These are phyloP conservation scores for Triticum urartu DNA, from an alignment of 176 grass and related monocot species.

Conservation along the genomic window DNA sequence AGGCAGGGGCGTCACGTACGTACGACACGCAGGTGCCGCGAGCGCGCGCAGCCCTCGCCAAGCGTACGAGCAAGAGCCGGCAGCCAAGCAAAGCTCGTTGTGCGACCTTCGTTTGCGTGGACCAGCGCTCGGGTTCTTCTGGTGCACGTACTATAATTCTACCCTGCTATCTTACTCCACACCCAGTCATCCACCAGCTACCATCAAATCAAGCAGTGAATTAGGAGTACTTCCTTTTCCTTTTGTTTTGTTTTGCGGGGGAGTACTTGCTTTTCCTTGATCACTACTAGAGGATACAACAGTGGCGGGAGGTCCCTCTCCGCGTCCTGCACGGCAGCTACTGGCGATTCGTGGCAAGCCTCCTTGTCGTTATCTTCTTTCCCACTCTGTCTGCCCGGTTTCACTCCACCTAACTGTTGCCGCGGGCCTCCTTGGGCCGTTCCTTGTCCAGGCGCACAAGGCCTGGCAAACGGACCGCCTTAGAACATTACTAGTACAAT, in stretches of 20 bases:
- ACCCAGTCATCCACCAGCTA: too few species aligned
- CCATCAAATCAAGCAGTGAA: too few species aligned
- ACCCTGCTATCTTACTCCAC: neutral
- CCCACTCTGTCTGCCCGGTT: neutral
- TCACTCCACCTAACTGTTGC: neutral
- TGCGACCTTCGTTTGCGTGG: neutral
- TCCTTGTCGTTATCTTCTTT: neutral
- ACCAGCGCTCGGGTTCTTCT: neutral
- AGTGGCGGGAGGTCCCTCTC: too few species aligned
- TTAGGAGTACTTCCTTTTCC: too few species aligned
- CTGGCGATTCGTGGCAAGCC: neutral
- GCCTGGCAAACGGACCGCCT: neutral
- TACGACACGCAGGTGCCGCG: neutral
- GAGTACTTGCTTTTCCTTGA: too few species aligned
- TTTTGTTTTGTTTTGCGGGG: too few species aligned
- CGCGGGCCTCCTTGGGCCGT: neutral
- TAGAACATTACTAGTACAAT: too few species aligned
- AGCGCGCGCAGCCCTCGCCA: neutral
- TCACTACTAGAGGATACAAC: too few species aligned
- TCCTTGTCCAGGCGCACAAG: neutral
- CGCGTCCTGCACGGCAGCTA: too few species aligned
- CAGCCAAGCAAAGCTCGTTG: neutral
- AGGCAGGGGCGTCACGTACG: neutral
- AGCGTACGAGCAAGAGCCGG: neutral
- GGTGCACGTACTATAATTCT: neutral